Conservation (phyloP, 495 filamentous ascomycete genomes). For the Tuber calosporum region DNA sequence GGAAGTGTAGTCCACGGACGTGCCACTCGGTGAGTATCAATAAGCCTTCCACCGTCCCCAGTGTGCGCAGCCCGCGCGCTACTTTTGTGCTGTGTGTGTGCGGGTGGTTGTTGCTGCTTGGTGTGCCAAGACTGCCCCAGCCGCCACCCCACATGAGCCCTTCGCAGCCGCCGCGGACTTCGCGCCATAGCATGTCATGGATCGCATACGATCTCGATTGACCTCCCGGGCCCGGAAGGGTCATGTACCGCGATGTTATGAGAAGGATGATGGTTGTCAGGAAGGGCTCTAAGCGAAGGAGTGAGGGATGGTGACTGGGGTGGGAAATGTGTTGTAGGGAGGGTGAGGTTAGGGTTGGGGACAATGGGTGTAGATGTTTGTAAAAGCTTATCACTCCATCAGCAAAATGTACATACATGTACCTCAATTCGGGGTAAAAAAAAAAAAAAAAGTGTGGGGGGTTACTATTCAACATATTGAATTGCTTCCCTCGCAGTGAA, state of each 20-base stretch:
- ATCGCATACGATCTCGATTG: constrained; percentile 80
- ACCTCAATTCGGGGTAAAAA: constrained; percentile 14
- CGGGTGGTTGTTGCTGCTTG: constrained; percentile 56
- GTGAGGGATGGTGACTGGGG: constrained; percentile 52
- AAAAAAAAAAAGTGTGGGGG: constrained; percentile 11
- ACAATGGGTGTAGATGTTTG: constrained; percentile 76
- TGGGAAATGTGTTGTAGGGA: constrained; percentile 48
- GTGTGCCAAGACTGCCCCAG: constrained; percentile 67
- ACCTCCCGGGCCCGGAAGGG: constrained; percentile 70
- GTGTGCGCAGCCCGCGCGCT: constrained; percentile 68
- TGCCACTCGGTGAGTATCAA: constrained; percentile 96
- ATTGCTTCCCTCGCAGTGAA: constrained; percentile 89
- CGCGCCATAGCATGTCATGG: constrained; percentile 92
- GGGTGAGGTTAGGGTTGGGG: constrained; percentile 57
- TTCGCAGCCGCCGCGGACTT: constrained; percentile 87
- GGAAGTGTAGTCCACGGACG: constrained; percentile 88
- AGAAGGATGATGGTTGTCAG: constrained; percentile 83
- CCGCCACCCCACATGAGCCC: constrained; percentile 88
- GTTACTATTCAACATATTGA: constrained; percentile 84
- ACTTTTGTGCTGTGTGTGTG: constrained; percentile 37
- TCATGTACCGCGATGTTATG: constrained; percentile 77
- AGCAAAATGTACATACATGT: constrained; percentile 10
- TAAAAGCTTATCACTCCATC: constrained; percentile 60
- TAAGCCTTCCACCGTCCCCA: constrained; percentile 88
- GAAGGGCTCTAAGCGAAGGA: constrained; percentile 86